Base-by-base conservation (phyloP, 2,329 filamentous ascomycete genomes). In the Xylariomycetidae sp. region DNA sequence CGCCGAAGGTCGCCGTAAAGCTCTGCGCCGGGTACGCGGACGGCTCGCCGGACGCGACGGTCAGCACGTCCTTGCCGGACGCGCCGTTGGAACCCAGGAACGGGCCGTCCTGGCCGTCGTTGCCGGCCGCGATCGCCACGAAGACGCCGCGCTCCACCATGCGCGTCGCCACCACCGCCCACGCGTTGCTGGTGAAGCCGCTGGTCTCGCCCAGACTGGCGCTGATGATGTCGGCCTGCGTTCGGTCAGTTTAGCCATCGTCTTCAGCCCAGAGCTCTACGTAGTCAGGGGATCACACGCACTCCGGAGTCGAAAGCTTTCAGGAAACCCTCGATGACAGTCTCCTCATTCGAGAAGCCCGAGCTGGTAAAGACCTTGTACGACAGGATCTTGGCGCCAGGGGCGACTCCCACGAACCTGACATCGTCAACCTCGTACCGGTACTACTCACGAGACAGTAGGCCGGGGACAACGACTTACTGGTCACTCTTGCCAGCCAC, bases 121-220 rank as follows among this genome's bases (percentile, higher is more conserved):
- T 51, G 2, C 48, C 48, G 6, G 41, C 35, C 9, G 43, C 41
- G 13, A 49, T 44, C 5, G 40, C 30, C 17, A 55, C 45, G 7
- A 54, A 40, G 4, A 55, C 49, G 14, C 53, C 49, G 34, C 50
- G 39, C 13, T 53, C 47, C 15, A 65, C 64, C 24, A 68, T 53
- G 5, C 61, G 56, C 17, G 55, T 60, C 7, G 63, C 58, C 3
- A 68, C 49, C 2, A 60, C 43, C 2, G 64, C 63, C 64, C 59
- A 67, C 6, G 63, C 60, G 22, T 64, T 64, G 22, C 63, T 35
- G 7, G 43, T 44, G 31, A 47, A 49, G 2, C 44, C 44, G 17
- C 39, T 38, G 19, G 34, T 40, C 34, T 46, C 44, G 9, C 46
- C 48, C 0, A 51, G 22, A 26, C 46, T 49, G 9, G 42, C 38